Evolutionary conservation across 495 filamentous ascomycete genomes (phyloP).

Genomic region (Aeminium ludgeri): DNA sequence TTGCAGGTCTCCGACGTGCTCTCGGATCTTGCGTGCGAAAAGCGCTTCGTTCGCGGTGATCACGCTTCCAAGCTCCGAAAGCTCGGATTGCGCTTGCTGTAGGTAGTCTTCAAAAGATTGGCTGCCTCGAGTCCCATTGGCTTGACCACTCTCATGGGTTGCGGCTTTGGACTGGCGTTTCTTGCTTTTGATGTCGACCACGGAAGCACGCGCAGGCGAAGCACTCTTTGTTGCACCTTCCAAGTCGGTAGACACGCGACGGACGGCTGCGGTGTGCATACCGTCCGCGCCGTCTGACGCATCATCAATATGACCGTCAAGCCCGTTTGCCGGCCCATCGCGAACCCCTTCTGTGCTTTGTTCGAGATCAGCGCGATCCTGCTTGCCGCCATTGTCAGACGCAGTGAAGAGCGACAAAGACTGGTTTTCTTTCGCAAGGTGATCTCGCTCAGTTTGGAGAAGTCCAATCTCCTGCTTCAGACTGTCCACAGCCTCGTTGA

Average conservation of each 20-base stretch:
- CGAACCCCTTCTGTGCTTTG: constrained; percentile 8
- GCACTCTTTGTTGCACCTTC: neutral
- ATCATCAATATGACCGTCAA: neutral
- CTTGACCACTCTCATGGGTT: constrained; percentile 2
- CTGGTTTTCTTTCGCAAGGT: constrained; percentile 1
- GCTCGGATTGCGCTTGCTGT: constrained; percentile 13
- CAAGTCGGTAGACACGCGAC: neutral
- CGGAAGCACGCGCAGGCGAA: neutral
- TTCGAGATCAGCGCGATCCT: constrained; percentile 8
- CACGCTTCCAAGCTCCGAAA: constrained; percentile 17
- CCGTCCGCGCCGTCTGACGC: neutral
- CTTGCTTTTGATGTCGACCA: neutral
- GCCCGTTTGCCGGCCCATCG: neutral
- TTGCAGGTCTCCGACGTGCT: constrained; percentile 18
- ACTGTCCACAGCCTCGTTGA: neutral
- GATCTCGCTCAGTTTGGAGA: constrained; percentile 3
- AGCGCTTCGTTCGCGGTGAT: constrained; percentile 18
- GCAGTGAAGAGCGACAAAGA: neutral
- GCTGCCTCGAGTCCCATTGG: neutral
- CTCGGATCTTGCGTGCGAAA: constrained; percentile 18
- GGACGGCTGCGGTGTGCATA: neutral
- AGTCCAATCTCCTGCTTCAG: neutral
- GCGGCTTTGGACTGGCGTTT: neutral
- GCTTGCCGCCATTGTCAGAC: constrained; percentile 5
- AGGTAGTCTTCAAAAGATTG: constrained; percentile 19